A percentile compares a stretch with the other conserved stretches of the same genome.
phyloP scores from a whole-genome alignment of 2,329 filamentous ascomycete genomes.

The Exserohilum turcica region DNA sequence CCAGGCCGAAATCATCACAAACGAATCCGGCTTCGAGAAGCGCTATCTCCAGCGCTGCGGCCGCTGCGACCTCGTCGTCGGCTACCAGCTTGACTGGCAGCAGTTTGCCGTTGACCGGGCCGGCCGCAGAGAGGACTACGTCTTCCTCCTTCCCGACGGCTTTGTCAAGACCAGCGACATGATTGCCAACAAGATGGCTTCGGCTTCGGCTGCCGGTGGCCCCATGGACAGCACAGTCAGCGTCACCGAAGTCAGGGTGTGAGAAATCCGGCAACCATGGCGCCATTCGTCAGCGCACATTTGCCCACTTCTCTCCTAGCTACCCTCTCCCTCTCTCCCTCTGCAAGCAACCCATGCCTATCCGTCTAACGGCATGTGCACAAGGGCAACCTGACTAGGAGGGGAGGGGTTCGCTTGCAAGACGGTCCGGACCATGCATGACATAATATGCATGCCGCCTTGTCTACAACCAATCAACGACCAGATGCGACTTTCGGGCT shows the following conservation, averaged over 20 bases:
- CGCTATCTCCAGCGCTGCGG: slow-evolving; percentile 63
- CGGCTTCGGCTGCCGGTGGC: slow-evolving; percentile 11
- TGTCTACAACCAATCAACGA: too few species aligned
- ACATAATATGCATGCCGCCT: too few species aligned
- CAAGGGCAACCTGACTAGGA: too few species aligned
- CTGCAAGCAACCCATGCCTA: background rate
- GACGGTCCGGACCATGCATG: too few species aligned
- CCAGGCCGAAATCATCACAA: slow-evolving; percentile 58
- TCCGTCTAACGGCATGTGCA: too few species aligned
- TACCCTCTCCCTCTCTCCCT: background rate
- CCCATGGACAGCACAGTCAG: slow-evolving; percentile 21
- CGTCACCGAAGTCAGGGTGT: slow-evolving; percentile 33
- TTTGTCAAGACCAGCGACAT: slow-evolving; percentile 64
- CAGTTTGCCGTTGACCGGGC: slow-evolving; percentile 50
- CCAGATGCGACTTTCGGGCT: background rate
- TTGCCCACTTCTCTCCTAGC: background rate
- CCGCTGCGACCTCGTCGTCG: slow-evolving; percentile 65
- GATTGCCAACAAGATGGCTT: slow-evolving; percentile 47
- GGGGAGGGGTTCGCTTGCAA: too few species aligned
- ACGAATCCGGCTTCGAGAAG: slow-evolving; percentile 71
- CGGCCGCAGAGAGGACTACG: slow-evolving; percentile 52
- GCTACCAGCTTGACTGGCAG: slow-evolving; percentile 64
- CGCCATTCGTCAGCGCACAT: background rate
- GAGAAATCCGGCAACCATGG: background rate
- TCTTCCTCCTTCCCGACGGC: slow-evolving; percentile 67